Base-by-base conservation (phyloP, 768 basidiomycete genomes). In the Rickenella mellea region DNA sequence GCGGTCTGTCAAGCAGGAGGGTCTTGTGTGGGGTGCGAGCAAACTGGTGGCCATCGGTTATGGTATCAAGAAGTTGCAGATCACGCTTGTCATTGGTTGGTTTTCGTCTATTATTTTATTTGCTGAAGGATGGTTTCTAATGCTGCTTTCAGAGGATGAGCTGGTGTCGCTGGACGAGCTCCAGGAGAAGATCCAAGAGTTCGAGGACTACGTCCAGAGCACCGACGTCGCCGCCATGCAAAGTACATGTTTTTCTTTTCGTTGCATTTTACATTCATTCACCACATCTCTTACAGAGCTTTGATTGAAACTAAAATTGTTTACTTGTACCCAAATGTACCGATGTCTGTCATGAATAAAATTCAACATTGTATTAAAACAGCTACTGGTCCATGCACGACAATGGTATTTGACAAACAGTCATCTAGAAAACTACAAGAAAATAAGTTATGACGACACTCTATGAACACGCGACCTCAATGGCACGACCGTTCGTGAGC, bases 1-100 rank as follows among this genome's bases (percentile, higher is more conserved):
- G 42, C 80, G 96, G 46, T 80, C 88, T 17, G 80, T 98, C 54
- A 76, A 87, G 63, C 68, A 77, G 68, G 82, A 85, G 29, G 96
- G 96, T 57, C 83, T 99, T 44, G 75, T 97, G 38, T 99, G 96
- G 96, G 94, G 96, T 63, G 75, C 78, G 30, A 87, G 83, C 66
- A 93, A 90, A 67, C 72, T 97, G 40, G 91, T 97, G 39, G 69
- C 93, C 36, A 78, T 97, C 52, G 94, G 92, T 43, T 97, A 83
- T 62, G 84, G 85, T 54, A 93, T 99, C 70, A 81, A 69, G 68
- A 99, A 98, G 71, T 78, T 99, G 45, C 96, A 78, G 64, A 73
- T 78, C 57, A 70, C 64, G 48, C 55, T 76, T 43, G 72, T 77
- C 56, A 64, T 76, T 53, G 62, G 66, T 39, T 33, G 30, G 8